A percentile compares a stretch with the other conserved stretches of the same genome.
Conservation (phyloP, 306 rosid genomes). For the Trifolium subterraneum region DNA sequence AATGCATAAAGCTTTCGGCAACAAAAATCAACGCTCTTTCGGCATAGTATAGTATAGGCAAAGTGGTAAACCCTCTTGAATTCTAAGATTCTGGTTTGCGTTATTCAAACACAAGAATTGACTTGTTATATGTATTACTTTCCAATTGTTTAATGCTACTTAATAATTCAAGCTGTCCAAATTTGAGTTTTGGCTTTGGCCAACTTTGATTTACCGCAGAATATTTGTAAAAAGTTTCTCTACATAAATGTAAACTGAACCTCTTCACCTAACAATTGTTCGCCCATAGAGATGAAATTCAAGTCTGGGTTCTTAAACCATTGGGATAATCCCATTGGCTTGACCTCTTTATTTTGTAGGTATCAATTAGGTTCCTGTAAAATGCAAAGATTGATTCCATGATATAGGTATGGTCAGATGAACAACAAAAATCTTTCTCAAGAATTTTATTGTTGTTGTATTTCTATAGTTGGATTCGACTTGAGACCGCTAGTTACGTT, state of each 20-base stretch:
- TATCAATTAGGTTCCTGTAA: too few species aligned
- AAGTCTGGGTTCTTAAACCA: background rate
- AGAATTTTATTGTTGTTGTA: too few species aligned
- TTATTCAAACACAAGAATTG: background rate
- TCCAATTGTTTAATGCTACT: background rate
- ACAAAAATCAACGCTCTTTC: background rate
- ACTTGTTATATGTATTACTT: background rate
- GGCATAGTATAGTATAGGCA: background rate
- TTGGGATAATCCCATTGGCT: too few species aligned
- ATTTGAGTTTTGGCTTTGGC: background rate
- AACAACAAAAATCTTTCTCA: too few species aligned
- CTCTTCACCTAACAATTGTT: background rate
- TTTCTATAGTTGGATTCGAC: too few species aligned
- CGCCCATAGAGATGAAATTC: background rate
- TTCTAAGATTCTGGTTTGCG: background rate
- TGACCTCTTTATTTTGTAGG: too few species aligned
- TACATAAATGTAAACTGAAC: background rate
- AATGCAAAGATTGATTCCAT: too few species aligned
- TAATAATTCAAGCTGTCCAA: background rate
- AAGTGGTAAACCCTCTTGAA: background rate
- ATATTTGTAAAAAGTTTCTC: background rate
- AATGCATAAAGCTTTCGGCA: constrained; percentile 9
- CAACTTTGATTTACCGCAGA: background rate
- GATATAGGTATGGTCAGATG: too few species aligned
- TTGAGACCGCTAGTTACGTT: too few species aligned